Evolutionary conservation across 1,139 yeast genomes (phyloP).

Genomic region (Blastobotrys elegans): DNA sequence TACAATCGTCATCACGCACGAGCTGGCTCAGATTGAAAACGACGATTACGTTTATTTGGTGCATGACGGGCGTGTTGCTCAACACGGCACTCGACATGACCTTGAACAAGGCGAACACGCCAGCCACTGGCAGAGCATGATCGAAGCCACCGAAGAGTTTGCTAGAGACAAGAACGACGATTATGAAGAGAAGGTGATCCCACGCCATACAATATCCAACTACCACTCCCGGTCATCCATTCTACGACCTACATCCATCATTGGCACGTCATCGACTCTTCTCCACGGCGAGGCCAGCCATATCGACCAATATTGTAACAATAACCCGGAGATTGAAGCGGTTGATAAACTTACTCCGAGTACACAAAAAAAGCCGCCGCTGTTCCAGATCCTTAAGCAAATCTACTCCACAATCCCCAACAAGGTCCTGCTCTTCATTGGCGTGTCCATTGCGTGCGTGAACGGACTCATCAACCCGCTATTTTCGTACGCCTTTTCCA

Average conservation of each 20-base stretch:
- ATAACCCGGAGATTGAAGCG: constrained; percentile 13
- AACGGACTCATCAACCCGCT: constrained; percentile 69
- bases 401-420: constrained; percentile 17
- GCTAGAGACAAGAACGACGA: background rate
- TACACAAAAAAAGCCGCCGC: background rate
- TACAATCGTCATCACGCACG: constrained; percentile 79
- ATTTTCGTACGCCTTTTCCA: constrained; percentile 73
- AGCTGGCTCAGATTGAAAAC: constrained; percentile 48
- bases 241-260: constrained; percentile 4
- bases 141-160: constrained; percentile 4
- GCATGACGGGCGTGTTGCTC: constrained; percentile 51
- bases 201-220: background rate
- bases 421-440: constrained; percentile 43
- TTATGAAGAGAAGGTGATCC: background rate
- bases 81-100: constrained; percentile 39
- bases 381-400: background rate
- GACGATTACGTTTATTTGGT: constrained; percentile 55
- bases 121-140: constrained; percentile 4
- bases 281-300: constrained; percentile 1
- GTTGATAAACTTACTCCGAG: no score
- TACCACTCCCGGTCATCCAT: background rate
- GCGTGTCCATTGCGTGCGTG: constrained; percentile 47
- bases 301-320: background rate
- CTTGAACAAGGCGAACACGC: constrained; percentile 24
- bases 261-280: background rate